A percentile compares a stretch with the other conserved stretches of the same genome.
These are phyloP conservation scores for Conticribra guillardii DNA, from an alignment of 108 stramenopile species.

Conservation along the genomic window DNA sequence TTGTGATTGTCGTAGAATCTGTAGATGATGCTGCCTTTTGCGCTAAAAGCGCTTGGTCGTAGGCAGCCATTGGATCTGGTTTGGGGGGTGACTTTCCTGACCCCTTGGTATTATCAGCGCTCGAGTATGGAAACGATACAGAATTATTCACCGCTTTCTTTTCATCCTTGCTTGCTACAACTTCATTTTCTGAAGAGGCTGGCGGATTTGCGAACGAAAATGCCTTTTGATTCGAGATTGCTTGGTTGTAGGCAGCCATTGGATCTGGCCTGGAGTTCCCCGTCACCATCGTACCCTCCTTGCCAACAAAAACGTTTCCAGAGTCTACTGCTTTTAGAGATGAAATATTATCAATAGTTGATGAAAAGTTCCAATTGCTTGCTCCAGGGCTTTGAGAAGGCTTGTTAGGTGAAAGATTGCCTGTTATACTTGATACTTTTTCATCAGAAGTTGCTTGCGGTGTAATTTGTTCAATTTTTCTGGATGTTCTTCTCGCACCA, in stretches of 20 bases:
- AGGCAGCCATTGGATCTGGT: constrained; percentile 30
- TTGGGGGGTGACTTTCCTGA: background rate
- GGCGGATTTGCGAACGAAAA: background rate
- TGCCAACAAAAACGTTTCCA: too few relatives aligned
- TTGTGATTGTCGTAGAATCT: background rate
- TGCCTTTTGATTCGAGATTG: constrained; percentile 11
- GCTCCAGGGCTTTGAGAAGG: background rate
- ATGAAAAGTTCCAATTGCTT: background rate
- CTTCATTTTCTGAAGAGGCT: too few relatives aligned
- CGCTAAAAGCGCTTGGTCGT: constrained; percentile 19
- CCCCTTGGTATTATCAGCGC: background rate
- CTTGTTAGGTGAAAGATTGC: background rate
- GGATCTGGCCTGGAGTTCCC: constrained; percentile 16
- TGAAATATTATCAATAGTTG: too few relatives aligned
- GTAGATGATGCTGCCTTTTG: background rate
- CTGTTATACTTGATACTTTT: background rate
- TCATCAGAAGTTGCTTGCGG: background rate
- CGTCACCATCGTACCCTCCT: too few relatives aligned
- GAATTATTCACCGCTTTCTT: too few relatives aligned
- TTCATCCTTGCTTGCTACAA: too few relatives aligned
- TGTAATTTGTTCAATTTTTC: background rate
- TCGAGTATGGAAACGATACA: too few relatives aligned
- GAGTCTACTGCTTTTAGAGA: too few relatives aligned
- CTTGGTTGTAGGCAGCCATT: constrained; percentile 28
- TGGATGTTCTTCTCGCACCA: constrained; percentile 14